These are phyloP conservation scores for Diplodia scrobiculata DNA, from an alignment of 2,329 filamentous ascomycete species.

Conservation along the genomic window DNA sequence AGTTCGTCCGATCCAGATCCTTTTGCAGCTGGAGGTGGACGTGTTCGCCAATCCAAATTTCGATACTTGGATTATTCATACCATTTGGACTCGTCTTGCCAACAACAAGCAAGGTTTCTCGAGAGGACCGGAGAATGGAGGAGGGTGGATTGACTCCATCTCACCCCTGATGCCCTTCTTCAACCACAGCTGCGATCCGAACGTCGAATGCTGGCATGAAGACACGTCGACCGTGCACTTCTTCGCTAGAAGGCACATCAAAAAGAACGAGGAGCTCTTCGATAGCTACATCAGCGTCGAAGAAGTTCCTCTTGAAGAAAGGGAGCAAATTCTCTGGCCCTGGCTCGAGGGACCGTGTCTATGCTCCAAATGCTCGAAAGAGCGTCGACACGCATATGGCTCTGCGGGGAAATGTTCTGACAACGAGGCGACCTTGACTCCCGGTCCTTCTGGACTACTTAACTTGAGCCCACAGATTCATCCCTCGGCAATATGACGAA, in stretches of 20 bases:
- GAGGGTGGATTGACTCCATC: constrained; percentile 38
- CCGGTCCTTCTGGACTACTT: not conserved
- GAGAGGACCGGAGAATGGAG: constrained; percentile 31
- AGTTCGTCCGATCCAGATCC: constrained; percentile 36
- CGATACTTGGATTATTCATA: constrained; percentile 40
- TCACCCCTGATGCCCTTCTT: constrained; percentile 39
- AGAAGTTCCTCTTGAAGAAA: constrained; percentile 19
- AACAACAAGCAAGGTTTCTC: constrained; percentile 41
- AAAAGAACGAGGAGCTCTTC: constrained; percentile 31
- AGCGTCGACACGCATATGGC: not conserved
- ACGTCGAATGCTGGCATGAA: constrained; percentile 33
- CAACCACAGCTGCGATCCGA: constrained; percentile 42
- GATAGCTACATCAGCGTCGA: constrained; percentile 32
- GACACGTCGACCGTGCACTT: constrained; percentile 31
- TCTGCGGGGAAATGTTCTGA: not conserved
- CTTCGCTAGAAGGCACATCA: constrained; percentile 29
- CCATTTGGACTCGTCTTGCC: constrained; percentile 39
- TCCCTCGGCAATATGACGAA: not conserved
- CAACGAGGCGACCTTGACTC: not conserved
- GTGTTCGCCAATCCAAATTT: constrained; percentile 36
- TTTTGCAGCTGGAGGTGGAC: constrained; percentile 38
- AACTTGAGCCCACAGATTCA: not conserved
- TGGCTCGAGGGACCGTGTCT: constrained; percentile 32
- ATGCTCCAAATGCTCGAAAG: constrained; percentile 30
- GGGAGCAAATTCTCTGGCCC: constrained; percentile 31